Percentiles rank a stretch among this genome's conserved stretches.
phyloP scores from a whole-genome alignment of 1,284 basidiomycete species.

The Puccinia sorghi region DNA sequence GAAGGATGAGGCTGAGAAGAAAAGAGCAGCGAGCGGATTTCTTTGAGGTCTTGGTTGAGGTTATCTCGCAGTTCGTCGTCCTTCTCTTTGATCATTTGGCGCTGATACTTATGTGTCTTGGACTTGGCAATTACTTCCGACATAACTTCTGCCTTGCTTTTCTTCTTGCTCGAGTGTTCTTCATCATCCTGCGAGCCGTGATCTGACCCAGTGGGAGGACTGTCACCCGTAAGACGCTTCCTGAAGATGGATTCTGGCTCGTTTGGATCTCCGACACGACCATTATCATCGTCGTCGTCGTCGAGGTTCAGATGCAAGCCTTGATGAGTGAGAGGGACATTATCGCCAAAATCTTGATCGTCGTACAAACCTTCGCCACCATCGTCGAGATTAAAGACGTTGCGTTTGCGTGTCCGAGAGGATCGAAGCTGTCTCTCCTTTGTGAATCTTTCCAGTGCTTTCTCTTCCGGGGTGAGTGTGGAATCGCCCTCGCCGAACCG shows the following conservation, averaged over 20 bases:
- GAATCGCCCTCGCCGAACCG: conserved; percentile 96
- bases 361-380: conserved; percentile 73
- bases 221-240: conserved; percentile 36
- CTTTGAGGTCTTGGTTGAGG: conserved; percentile 83
- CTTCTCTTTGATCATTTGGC: conserved; percentile 82
- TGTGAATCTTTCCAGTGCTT: conserved; percentile 96
- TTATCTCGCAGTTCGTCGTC: conserved; percentile 83
- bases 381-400: conserved; percentile 79
- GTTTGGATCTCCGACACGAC: conserved; percentile 52
- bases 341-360: conserved; percentile 50
- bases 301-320: conserved; percentile 59
- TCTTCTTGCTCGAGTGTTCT: conserved; percentile 65
- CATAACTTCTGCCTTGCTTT: conserved; percentile 95
- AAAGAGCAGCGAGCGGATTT: conserved; percentile 68
- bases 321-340: conserved; percentile 57
- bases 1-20: conserved; percentile 58
- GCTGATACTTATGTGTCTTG: conserved; percentile 85
- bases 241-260: conserved; percentile 51
- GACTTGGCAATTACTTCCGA: conserved; percentile 96
- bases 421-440: conserved; percentile 72
- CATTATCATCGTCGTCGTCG: conserved; percentile 58
- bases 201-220: conserved; percentile 59
- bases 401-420: conserved; percentile 67
- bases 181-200: conserved; percentile 60
- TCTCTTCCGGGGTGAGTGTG: conserved; percentile 85